These are phyloP conservation scores for Ustilago shanxiensis DNA, from an alignment of 1,284 basidiomycete species.

Conservation along the genomic window DNA sequence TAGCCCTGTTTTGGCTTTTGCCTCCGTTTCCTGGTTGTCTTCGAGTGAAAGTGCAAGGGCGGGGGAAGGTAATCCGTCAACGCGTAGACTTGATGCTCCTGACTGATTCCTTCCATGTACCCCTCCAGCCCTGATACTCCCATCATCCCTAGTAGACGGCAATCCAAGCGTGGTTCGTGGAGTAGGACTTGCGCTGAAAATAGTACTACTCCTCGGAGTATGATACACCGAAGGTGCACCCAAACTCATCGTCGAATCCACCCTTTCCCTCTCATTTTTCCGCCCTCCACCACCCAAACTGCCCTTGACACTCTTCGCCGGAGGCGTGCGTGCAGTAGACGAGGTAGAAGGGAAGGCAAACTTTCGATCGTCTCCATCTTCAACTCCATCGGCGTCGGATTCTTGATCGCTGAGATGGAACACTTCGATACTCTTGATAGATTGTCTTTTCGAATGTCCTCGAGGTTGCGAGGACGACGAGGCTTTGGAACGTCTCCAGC, in stretches of 20 bases:
- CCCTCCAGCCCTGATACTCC: conserved; percentile 1
- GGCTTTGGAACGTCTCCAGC: conserved; percentile 27
- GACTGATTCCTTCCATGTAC: conserved; percentile 4
- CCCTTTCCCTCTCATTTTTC: conserved; percentile 1
- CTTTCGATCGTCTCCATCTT: not conserved
- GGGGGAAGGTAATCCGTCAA: not conserved
- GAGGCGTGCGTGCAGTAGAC: not conserved
- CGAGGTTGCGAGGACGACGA: not conserved
- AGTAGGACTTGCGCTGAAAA: conserved; percentile 45
- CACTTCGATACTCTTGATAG: conserved; percentile 53
- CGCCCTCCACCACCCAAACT: not conserved
- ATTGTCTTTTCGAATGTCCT: conserved; percentile 39
- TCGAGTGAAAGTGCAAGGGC: not conserved
- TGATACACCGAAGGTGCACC: conserved; percentile 55
- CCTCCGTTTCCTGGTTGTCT: too few relatives aligned
- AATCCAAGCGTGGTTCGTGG: conserved; percentile 18
- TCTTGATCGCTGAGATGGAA: conserved; percentile 36
- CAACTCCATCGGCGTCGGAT: not conserved
- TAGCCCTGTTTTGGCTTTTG: not conserved
- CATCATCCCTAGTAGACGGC: conserved; percentile 2
- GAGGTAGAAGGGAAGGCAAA: conserved; percentile 14
- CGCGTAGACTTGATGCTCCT: not conserved
- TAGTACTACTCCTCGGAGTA: conserved; percentile 56
- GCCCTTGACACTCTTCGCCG: conserved; percentile 3
- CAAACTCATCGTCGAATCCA: conserved; percentile 43